Conservation (phyloP, 1,284 basidiomycete genomes). For the Irpex rosettiformis region DNA sequence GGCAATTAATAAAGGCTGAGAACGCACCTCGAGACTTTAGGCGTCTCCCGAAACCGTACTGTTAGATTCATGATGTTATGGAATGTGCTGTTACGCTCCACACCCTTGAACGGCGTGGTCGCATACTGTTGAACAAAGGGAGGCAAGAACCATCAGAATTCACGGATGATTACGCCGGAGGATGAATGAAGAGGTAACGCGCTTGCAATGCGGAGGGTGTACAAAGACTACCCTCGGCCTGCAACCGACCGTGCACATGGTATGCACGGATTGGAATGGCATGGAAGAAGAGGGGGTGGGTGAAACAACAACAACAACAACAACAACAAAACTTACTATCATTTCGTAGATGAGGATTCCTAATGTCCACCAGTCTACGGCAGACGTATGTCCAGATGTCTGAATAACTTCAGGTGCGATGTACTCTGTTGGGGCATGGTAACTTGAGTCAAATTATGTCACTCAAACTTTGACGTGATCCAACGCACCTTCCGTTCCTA, state of each 20-base stretch:
- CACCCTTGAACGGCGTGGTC: conserved; percentile 98
- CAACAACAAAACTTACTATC: conserved; percentile 73
- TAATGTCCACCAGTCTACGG: conserved; percentile 99
- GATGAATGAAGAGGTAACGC: conserved; percentile 4
- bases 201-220: background rate
- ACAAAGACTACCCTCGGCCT: background rate
- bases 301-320: too few relatives aligned
- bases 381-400: conserved; percentile 95
- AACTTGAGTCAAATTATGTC: conserved; percentile 17
- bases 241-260: background rate
- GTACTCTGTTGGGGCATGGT: conserved; percentile 67
- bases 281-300: conserved; percentile 1
- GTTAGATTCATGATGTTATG: conserved; percentile 89
- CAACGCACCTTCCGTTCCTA: conserved; percentile 89
- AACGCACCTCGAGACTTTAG: conserved; percentile 80
- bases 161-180: conserved; percentile 7
- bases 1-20: background rate
- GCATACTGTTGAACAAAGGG: conserved; percentile 63
- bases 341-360: conserved; percentile 99
- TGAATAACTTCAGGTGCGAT: conserved; percentile 99
- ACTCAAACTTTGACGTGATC: conserved; percentile 16
- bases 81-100: conserved; percentile 94
- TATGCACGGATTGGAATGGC: background rate
- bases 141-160: conserved; percentile 6
- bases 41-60: conserved; percentile 85